phyloP scores from a whole-genome alignment of 805 yeast species.

The Blastobotrys muscicola region DNA sequence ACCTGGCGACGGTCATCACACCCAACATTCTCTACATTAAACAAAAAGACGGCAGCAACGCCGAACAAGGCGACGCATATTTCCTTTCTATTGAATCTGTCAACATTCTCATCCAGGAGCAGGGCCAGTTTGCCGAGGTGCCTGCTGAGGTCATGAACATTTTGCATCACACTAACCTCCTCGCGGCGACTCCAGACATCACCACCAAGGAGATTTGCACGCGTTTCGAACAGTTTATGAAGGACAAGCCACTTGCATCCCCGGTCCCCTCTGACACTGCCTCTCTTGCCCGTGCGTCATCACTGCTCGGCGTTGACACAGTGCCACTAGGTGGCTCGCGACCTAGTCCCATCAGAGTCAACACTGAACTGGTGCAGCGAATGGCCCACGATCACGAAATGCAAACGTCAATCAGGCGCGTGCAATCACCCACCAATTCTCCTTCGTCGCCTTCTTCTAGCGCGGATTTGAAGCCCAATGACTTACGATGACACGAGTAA shows the following conservation, averaged over 20 bases:
- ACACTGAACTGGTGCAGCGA: constrained; percentile 10
- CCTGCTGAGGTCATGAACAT: constrained; percentile 55
- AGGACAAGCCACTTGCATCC: constrained; percentile 3
- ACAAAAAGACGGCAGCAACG: constrained; percentile 13
- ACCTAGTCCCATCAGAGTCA: constrained; percentile 11
- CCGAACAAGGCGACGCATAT: constrained; percentile 35
- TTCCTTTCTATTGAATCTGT: constrained; percentile 88
- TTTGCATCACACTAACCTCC: constrained; percentile 34
- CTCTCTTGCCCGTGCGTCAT: background rate
- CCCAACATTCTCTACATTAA: constrained; percentile 76
- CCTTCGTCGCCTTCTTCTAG: constrained; percentile 2
- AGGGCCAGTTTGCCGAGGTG: constrained; percentile 67
- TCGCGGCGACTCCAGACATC: constrained; percentile 14
- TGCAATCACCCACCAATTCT: constrained; percentile 1
- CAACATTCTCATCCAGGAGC: constrained; percentile 69
- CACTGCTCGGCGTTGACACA: constrained; percentile 6
- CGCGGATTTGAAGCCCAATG: constrained; percentile 1
- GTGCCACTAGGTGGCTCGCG: constrained; percentile 7
- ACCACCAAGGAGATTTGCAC: constrained; percentile 22
- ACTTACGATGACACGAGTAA: background rate
- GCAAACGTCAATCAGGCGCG: constrained; percentile 7
- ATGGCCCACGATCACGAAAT: constrained; percentile 12
- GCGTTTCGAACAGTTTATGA: constrained; percentile 14
- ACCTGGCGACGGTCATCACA: constrained; percentile 88
- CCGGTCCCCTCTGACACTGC: constrained; percentile 1